Percentiles rank a stretch among this genome's conserved stretches.
These are phyloP conservation scores for Nadsonia starkeyi-henricii DNA, from an alignment of 1,139 yeast genomes.

Conservation along the genomic window DNA sequence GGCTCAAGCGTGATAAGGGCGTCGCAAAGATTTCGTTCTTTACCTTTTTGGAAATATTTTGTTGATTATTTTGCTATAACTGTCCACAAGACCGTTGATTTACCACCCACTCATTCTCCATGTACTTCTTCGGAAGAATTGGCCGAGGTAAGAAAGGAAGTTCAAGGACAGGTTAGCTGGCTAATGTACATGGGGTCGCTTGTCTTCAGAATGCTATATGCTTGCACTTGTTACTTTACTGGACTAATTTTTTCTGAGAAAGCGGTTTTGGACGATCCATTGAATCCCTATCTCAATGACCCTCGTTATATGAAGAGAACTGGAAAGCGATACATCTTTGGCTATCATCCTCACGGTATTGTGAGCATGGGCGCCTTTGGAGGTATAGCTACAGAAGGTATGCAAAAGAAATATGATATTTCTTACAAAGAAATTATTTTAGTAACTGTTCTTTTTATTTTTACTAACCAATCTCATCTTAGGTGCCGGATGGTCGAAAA, in stretches of 20 bases:
- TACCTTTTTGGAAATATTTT: conserved; percentile 58
- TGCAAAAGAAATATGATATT: not conserved
- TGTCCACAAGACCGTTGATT: conserved; percentile 55
- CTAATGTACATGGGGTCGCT: not conserved
- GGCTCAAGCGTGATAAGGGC: conserved; percentile 52
- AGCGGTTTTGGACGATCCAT: not conserved
- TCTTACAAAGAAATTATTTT: not conserved
- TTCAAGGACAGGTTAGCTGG: not conserved
- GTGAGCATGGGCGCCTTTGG: conserved; percentile 90
- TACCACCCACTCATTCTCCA: conserved; percentile 36
- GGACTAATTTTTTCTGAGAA: conserved; percentile 2
- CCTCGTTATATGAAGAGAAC: conserved; percentile 11
- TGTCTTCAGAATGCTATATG: conserved; percentile 4
- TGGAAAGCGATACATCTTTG: conserved; percentile 57
- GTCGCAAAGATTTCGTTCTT: conserved; percentile 43
- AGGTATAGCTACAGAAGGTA: conserved; percentile 64
- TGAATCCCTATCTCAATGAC: not conserved
- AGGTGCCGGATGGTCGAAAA: conserved; percentile 43
- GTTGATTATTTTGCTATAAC: conserved; percentile 68
- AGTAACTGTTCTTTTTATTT: not conserved
- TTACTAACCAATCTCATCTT: not conserved
- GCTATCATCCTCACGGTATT: conserved; percentile 95
- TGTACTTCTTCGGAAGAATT: not conserved
- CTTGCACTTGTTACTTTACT: conserved; percentile 3
- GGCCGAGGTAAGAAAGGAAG: not conserved